Percentiles rank a stretch among this genome's conserved stretches.
phyloP scores from a whole-genome alignment of 2,329 filamentous ascomycete genomes.

The Pseudocercospora eumusae region DNA sequence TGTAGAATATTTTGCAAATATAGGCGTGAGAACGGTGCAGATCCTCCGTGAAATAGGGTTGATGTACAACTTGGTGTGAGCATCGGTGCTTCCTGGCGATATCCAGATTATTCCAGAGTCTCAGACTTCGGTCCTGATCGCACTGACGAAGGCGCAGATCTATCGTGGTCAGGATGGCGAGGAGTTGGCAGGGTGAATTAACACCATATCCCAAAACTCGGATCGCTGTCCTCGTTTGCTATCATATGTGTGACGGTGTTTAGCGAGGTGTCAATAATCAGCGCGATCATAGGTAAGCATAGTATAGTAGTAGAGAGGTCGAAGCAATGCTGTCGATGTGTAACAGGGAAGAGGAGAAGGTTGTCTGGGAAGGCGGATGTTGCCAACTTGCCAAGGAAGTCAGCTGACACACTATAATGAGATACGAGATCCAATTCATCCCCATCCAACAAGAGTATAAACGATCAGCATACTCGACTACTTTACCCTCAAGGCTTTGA shows the following conservation, averaged over 20 bases:
- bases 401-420: no score
- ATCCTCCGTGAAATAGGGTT: background rate
- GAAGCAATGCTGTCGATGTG: no score
- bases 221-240: background rate
- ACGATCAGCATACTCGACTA: background rate
- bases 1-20: background rate
- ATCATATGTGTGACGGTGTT: background rate
- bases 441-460: no score
- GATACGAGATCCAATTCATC: no score
- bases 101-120: no score
- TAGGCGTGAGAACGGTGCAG: background rate
- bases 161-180: slow-evolving; percentile 2
- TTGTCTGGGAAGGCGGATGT: no score
- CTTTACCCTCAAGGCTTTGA: slow-evolving; percentile 14
- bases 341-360: no score
- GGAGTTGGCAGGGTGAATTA: slow-evolving; percentile 4
- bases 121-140: background rate
- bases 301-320: no score
- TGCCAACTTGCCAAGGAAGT: no score
- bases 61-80: background rate
- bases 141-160: background rate
- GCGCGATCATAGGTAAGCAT: background rate
- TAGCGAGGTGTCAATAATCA: background rate
- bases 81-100: background rate
- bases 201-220: background rate